Conservation (phyloP, 129 eudicot species). For the Arctium lappa region DNA sequence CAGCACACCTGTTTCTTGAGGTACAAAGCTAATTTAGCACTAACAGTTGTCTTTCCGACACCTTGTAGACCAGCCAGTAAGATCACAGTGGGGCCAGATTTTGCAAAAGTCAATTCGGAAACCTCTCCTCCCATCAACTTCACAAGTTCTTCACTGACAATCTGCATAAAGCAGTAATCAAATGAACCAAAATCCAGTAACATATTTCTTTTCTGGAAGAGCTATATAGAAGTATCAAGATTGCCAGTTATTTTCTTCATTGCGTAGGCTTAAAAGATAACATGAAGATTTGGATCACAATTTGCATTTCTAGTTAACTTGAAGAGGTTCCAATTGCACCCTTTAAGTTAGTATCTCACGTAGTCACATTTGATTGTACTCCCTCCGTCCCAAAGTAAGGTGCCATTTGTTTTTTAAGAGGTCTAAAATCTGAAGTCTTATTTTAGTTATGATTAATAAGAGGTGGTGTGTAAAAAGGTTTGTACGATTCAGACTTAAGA, state of each 20-base stretch:
- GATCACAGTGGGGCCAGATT: slow-evolving; percentile 82
- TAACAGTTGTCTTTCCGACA: slow-evolving; percentile 97
- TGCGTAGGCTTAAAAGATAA: background rate
- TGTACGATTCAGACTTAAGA: too few relatives aligned
- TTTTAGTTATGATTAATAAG: too few relatives aligned
- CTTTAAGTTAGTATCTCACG: too few relatives aligned
- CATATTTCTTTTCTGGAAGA: background rate
- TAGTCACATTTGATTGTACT: too few relatives aligned
- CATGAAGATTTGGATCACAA: background rate
- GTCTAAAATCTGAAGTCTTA: too few relatives aligned
- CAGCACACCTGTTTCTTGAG: slow-evolving; percentile 78
- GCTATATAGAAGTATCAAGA: background rate
- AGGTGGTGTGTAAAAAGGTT: too few relatives aligned
- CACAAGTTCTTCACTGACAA: slow-evolving; percentile 87
- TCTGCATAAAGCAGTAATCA: slow-evolving; percentile 42
- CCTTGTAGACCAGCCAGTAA: slow-evolving; percentile 97
- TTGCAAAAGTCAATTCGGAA: slow-evolving; percentile 73
- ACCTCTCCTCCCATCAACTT: slow-evolving; percentile 98
- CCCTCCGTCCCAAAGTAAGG: too few relatives aligned
- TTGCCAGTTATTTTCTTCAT: background rate
- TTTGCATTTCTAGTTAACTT: too few relatives aligned
- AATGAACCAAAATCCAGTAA: background rate
- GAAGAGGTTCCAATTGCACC: too few relatives aligned
- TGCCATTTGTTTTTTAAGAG: too few relatives aligned
- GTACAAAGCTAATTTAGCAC: slow-evolving; percentile 87